Evolutionary conservation across 306 rosid species (phyloP), one percentile per base, ranked within the genome.

Genomic region (Rosa lucieae): DNA sequence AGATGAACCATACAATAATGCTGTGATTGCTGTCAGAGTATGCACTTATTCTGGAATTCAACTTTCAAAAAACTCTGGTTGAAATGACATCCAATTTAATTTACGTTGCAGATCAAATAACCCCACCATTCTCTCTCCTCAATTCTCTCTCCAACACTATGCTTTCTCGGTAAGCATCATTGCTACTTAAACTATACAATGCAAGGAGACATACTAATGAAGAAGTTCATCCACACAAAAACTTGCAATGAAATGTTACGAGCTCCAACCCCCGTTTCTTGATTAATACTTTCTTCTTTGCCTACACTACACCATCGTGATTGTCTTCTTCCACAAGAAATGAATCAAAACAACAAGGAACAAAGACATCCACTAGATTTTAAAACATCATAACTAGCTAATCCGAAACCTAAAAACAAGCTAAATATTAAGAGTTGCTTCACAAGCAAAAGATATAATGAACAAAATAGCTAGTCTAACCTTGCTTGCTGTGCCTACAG

Each of bases 401-500:
- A 14, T 29, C 20, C 42, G 62, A 43, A 77, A 67, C 67, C 80
- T 52, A 77, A 70, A 6, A 52, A 23, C 14, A 53, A 70, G 39
- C 79, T 62, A 61, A 76, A 81, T 35, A 52, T 29, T 17, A 9
- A 43, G 67, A 67, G 46, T 75, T 56, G 42, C 52, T 43, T 75
- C 58, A 62, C 81, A 82, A 63, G 58, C 85, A 80, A 39, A 80
- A 78, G 62, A 80, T 80, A 71, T 70, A 20, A 79, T 80, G 68
- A 85, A 80, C 63, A 29, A 29, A 40, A n/a, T 39, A 56, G 9
- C 73, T 49, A 21, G 40, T 66, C 81, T 73, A 58, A 80, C 79
- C 87, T 85, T 32, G 77, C 68, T 76, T 72, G 85, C 76, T 77
- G 72, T 76, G 61, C 83, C 82, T 84, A 85, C 83, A 86, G 83